Conservation (phyloP, 345 rosid species). For the Toxicodendron radicans region DNA sequence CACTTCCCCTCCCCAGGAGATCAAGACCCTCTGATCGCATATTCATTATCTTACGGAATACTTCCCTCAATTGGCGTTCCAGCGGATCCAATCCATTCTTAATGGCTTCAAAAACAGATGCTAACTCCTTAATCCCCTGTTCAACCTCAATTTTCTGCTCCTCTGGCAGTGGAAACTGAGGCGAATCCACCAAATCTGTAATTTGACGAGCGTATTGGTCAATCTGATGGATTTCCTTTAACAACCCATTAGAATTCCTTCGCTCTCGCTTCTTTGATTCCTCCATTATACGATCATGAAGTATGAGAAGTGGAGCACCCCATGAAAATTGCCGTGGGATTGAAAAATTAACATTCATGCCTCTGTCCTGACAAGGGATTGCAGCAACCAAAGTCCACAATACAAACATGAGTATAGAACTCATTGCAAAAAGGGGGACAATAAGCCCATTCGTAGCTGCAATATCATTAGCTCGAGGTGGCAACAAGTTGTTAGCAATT, state of each 20-base stretch:
- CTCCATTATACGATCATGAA: slow-evolving; percentile 39
- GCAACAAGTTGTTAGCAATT: slow-evolving; percentile 28
- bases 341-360: slow-evolving; percentile 31
- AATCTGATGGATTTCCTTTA: slow-evolving; percentile 37
- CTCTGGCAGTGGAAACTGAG: slow-evolving; percentile 31
- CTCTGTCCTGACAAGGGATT: slow-evolving; percentile 48
- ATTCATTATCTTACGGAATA: slow-evolving; percentile 36
- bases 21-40: slow-evolving; percentile 40
- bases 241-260: slow-evolving; percentile 28
- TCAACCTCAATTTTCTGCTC: slow-evolving; percentile 32
- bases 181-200: slow-evolving; percentile 34
- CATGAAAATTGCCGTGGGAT: slow-evolving; percentile 32
- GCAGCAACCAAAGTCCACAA: slow-evolving; percentile 46
- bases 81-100: slow-evolving; percentile 39
- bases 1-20: slow-evolving; percentile 12
- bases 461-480: slow-evolving; percentile 36
- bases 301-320: slow-evolving; percentile 22
- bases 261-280: slow-evolving; percentile 39
- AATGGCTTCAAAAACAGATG: slow-evolving; percentile 26
- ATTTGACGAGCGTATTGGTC: slow-evolving; percentile 29
- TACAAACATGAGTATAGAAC: slow-evolving; percentile 33
- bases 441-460: slow-evolving; percentile 39
- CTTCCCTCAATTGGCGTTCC: slow-evolving; percentile 39
- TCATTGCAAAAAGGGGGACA: slow-evolving; percentile 32
- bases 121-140: slow-evolving; percentile 28